Conservation (phyloP, 768 basidiomycete genomes). For the Agaricus sinodeliciosus region DNA sequence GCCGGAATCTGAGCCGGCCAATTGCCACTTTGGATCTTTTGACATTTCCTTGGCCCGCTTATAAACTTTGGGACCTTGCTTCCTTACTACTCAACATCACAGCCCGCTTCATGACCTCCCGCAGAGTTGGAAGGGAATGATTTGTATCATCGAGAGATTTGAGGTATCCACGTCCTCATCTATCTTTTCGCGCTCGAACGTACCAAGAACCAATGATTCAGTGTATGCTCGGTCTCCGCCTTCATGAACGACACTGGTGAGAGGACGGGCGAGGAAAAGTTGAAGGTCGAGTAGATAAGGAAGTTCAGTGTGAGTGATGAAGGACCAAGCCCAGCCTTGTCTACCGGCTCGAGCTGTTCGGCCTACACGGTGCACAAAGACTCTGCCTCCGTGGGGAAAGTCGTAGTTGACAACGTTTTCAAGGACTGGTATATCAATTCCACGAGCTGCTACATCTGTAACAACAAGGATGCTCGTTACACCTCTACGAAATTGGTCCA, state of each 20-base stretch:
- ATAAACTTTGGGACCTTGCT: slow-evolving; percentile 79
- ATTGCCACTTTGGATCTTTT: slow-evolving; percentile 64
- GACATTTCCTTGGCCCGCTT: slow-evolving; percentile 84
- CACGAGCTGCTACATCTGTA: slow-evolving; percentile 96
- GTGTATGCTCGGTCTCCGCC: slow-evolving; percentile 59
- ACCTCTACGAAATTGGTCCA: slow-evolving; percentile 84
- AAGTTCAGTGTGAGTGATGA: slow-evolving; percentile 79
- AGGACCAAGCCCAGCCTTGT: slow-evolving; percentile 95
- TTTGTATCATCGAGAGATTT: slow-evolving; percentile 57
- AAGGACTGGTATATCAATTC: slow-evolving; percentile 94
- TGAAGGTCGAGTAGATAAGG: slow-evolving; percentile 91
- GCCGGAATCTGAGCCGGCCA: slow-evolving; percentile 56
- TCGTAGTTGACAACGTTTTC: slow-evolving; percentile 98
- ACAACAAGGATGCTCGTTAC: slow-evolving; percentile 83
- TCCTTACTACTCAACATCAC: slow-evolving; percentile 92
- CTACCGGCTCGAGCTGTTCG: slow-evolving; percentile 94
- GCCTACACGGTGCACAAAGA: slow-evolving; percentile 96
- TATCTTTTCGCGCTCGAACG: slow-evolving; percentile 70
- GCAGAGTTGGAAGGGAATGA: slow-evolving; percentile 56
- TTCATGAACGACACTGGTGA: slow-evolving; percentile 45
- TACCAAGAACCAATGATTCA: slow-evolving; percentile 71
- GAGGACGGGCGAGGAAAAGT: slow-evolving; percentile 79
- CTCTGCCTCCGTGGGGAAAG: slow-evolving; percentile 88
- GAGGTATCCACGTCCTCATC: slow-evolving; percentile 81
- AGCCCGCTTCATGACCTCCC: slow-evolving; percentile 83